Evolutionary conservation across 1,139 yeast genomes (phyloP), one percentile per base, ranked within the genome.

Genomic region (Hyphopichia pseudoburtonii): DNA sequence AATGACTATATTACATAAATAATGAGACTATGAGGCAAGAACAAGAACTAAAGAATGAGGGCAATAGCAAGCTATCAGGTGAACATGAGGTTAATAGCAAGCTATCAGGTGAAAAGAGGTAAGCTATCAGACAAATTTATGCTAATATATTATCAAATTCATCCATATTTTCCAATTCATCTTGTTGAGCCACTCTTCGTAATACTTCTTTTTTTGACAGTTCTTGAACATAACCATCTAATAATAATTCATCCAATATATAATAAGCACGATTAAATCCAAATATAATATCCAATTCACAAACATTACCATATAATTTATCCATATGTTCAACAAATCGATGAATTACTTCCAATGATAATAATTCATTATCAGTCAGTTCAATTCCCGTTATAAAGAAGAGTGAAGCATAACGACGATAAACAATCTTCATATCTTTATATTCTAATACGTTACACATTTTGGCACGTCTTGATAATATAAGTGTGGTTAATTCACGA

Each of bases 311-410:
- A 56, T 87, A 92, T 50, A 89, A 80, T 54, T 86, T 84, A 67
- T 92, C 99, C 96, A 92, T 88, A 51, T 87, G 89, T 60, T 94
- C 98, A 34, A 94, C 99, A 57, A 83, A 94, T 42, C 97, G 72
- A 57, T 94, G 98, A 37, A 94, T 83, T 22, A 86, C 71, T 53
- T 94, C 98, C 42, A 94, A 69, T 1, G 95, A 81, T 39, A 88
- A 64, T 48, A 94, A 72, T 58, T 92, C 98, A 56, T 94, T 94
- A 54, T 87, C 96, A 38, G 81, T 86, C 28, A 77, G 75, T 30
- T 85, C 90, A 32, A 90, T 79, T 0, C 96, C 97, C 32, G 88
- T 86, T 35, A 92, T 77, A 63, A 92, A 92, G 52, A 86, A 92
- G 39, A 92, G 67, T 36, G 96, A 87, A 0, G 98, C 98, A 56